Evolutionary conservation across 805 yeast genomes (phyloP).

Genomic region (Nakazawaea laoshanensis): DNA sequence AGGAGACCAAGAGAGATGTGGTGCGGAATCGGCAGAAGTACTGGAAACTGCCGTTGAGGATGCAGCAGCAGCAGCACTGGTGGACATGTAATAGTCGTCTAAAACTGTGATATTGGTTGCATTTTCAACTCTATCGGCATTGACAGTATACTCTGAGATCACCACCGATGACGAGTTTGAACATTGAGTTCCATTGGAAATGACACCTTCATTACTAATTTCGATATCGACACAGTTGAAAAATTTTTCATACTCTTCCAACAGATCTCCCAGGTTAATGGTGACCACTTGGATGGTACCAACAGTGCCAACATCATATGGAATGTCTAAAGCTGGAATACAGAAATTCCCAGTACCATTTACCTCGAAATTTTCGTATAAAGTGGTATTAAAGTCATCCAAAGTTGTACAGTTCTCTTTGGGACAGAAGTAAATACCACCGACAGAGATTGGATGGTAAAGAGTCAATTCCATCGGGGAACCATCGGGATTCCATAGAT

Average conservation of each 20-base stretch:
- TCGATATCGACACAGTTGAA: conserved; percentile 22
- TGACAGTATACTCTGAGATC: conserved; percentile 6
- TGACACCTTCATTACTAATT: conserved; percentile 18
- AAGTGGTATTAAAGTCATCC: conserved; percentile 16
- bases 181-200: conserved; percentile 19
- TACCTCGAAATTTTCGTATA: conserved; percentile 18
- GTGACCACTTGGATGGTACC: conserved; percentile 22
- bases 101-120: conserved; percentile 7
- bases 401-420: conserved; percentile 14
- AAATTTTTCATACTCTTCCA: conserved; percentile 16
- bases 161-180: conserved; percentile 15
- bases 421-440: conserved; percentile 20
- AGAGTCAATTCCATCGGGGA: conserved; percentile 19
- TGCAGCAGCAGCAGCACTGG: conserved; percentile 1
- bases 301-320: conserved; percentile 15
- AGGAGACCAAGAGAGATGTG: no score
- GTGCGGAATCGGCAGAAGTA: background rate
- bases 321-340: conserved; percentile 19
- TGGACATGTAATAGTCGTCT: background rate
- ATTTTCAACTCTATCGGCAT: conserved; percentile 2
- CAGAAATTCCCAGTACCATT: conserved; percentile 18
- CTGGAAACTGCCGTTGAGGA: background rate
- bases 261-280: conserved; percentile 13
- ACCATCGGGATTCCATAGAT: conserved; percentile 21
- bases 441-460: conserved; percentile 17